Conservation (phyloP, 257 asterid species). For the Anisodus tanguticus region DNA sequence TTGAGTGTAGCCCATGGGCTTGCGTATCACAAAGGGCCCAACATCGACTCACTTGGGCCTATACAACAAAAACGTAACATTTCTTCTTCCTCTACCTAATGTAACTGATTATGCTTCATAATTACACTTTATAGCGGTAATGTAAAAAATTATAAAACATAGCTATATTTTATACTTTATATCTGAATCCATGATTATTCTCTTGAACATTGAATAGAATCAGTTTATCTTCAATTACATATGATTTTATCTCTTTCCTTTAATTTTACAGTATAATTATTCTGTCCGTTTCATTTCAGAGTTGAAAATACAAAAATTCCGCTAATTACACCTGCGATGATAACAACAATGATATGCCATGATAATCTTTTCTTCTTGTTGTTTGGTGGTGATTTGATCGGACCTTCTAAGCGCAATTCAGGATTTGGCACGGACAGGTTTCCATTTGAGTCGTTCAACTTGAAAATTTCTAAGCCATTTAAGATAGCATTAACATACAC, state of each 20-base stretch:
- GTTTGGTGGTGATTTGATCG: neutral
- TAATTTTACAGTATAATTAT: too few species aligned
- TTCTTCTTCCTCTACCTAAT: neutral
- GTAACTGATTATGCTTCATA: too few species aligned
- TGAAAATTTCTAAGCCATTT: slow-evolving; percentile 73
- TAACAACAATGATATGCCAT: neutral
- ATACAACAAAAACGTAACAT: neutral
- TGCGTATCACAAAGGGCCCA: neutral
- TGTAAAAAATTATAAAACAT: too few species aligned
- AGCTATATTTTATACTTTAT: too few species aligned
- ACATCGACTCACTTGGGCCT: neutral
- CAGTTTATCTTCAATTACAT: too few species aligned
- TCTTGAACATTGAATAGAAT: too few species aligned
- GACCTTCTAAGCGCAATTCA: neutral
- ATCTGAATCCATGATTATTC: too few species aligned
- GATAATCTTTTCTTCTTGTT: neutral
- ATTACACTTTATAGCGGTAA: too few species aligned
- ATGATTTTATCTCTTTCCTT: too few species aligned
- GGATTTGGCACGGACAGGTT: slow-evolving; percentile 60
- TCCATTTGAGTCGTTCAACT: slow-evolving; percentile 39
- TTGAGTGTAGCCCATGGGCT: neutral
- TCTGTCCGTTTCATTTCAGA: neutral
- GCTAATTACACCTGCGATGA: slow-evolving; percentile 43
- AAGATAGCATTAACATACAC: slow-evolving; percentile 34
- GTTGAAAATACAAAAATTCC: slow-evolving; percentile 31